Evolutionary conservation across 164 flowering plant species (phyloP), one percentile per base, ranked within the genome.

Genomic region (Chimonanthus praecox): DNA sequence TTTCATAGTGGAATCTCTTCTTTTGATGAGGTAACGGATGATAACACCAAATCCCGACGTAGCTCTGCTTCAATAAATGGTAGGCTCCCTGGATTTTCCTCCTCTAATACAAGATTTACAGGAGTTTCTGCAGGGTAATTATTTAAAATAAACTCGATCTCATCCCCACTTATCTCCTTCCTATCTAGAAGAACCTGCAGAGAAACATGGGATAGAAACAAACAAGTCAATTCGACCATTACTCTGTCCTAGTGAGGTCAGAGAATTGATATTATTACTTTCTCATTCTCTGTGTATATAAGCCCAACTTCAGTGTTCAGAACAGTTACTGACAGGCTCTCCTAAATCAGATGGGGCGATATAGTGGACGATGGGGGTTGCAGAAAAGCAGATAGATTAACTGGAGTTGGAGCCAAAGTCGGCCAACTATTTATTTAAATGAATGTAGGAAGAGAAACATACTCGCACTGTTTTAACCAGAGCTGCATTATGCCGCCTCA

Each of bases 381-480:
- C 13, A 54, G 16, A 10, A 54, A 54, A 54, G 60, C n/a, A 13
- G 16, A n/a, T 3, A 11, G 16, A 54, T n/a, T 54, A 54, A 10
- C 43, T 33, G 21, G n/a, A 45, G 7, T 8, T 4, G 3, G 18
- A 10, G 4, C 3, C 10, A 13, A 9, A 11, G 21, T 33, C 33
- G 33, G 2, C 1, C 33, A 33, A 33, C 33, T 33, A 33, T 33
- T 33, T 33, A 33, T 33, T 33, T 1, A 33, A 33, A 33, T 33
- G 33, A 33, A 33, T 33, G 33, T 33, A 44, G 15, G 20, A 49
- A 11, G 18, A 33, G 11, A 16, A 44, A 64, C 77, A 67, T 87
- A 94, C 97, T 92, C 85, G 90, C 70, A 91, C 89, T 65, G 92
- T 82, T 82, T 92, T 94, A 50, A 91, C 91, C 77, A 94, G 80